Base-by-base conservation (phyloP, 2,329 filamentous ascomycete genomes). In the Colletotrichum godetiae region DNA sequence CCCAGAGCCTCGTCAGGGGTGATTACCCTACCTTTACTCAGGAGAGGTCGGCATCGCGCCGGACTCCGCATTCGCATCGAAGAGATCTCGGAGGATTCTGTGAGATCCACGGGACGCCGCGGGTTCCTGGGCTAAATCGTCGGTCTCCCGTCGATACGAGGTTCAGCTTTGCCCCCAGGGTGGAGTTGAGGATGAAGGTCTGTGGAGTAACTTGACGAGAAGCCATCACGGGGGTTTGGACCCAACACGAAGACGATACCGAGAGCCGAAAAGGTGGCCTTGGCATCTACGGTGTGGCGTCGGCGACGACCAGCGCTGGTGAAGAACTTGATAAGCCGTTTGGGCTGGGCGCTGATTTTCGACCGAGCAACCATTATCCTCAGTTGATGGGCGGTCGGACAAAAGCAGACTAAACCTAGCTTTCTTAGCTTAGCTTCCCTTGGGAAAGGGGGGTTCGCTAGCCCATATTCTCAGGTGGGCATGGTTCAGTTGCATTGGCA, bases 391-490 rank as follows among this genome's bases (percentile, higher is more conserved):
- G 37, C 67, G 70, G 49, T 42, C 71, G 49, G 71, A 29, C 67
- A 42, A 8, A 13, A 22, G 46, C 13, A 59, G 29, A 42, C 46
- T 52, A 15, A 49, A 49, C 42, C 42, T 49, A n/a, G 42, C 42
- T 49, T n/a, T 49, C 42, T 19, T 49, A 49, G 19, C 37, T 29
- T 49, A 37, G 31, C 13, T 29, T 49, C n/a, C 11, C 29, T 46
- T 33, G 31, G 33, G 31, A 46, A 31, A 65, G 22, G 27, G 19
- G n/a, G 19, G 42, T 22, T 35, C 10, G 31, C 22, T 61, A 66
- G 67, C 15, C 35, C 61, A 11, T 49, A 13, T 70, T 58, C 57
- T 72, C 67, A 73, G 71, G 67, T 71, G 61, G 13, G 67, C 37
- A 57, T 66, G 29, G 56, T 37, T 42, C 49, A 58, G 52, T 33